phyloP scores from a whole-genome alignment of 108 stramenopile genomes.

The Nannochloropsis gaditana region DNA sequence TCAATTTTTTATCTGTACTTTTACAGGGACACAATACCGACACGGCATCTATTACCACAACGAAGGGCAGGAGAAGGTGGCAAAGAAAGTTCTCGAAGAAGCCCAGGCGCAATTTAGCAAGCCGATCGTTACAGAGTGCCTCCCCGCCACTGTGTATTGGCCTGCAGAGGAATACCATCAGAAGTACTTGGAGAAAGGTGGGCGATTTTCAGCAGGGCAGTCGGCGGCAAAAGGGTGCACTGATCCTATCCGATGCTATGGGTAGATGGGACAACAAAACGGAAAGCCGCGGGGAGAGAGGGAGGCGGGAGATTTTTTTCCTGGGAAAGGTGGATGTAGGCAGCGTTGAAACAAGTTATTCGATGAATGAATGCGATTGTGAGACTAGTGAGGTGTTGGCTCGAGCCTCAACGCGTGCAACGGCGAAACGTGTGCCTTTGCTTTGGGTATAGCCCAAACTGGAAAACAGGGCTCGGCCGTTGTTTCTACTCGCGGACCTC shows the following conservation, averaged over 20 bases:
- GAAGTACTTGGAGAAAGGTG: constrained; percentile 71
- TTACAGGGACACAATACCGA: constrained; percentile 22
- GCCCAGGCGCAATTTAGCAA: constrained; percentile 34
- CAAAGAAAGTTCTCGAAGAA: background rate
- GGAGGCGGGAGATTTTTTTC: background rate
- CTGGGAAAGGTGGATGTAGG: too few relatives aligned
- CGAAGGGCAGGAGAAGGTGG: constrained; percentile 26
- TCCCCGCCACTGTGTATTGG: constrained; percentile 63
- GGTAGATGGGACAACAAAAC: constrained; percentile 23
- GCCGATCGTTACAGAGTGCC: constrained; percentile 63
- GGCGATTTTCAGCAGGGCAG: constrained; percentile 59
- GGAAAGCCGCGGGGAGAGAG: background rate
- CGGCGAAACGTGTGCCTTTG: too few relatives aligned
- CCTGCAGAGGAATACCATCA: constrained; percentile 79
- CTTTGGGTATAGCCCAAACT: too few relatives aligned
- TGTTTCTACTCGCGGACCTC: too few relatives aligned
- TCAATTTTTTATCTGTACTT: too few relatives aligned
- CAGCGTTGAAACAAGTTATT: too few relatives aligned
- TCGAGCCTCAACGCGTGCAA: too few relatives aligned
- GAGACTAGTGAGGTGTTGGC: too few relatives aligned
- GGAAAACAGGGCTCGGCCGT: too few relatives aligned
- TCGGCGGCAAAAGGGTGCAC: constrained; percentile 64
- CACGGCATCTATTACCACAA: constrained; percentile 40
- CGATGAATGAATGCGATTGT: too few relatives aligned
- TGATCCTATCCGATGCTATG: constrained; percentile 62